Base-by-base conservation (phyloP, 2,329 filamentous ascomycete genomes). In the Aspergillus sp. region DNA sequence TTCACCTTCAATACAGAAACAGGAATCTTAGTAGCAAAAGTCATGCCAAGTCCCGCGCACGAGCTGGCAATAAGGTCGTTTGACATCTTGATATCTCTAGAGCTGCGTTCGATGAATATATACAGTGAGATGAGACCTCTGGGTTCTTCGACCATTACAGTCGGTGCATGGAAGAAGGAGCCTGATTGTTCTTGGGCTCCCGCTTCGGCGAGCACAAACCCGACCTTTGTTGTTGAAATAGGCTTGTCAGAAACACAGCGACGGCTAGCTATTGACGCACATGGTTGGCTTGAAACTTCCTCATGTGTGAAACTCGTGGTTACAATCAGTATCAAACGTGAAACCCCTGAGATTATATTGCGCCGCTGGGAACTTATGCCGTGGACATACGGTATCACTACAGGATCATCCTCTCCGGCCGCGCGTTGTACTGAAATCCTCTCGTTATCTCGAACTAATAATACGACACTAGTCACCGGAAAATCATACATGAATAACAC, bases 101-200 rank as follows among this genome's bases (percentile, higher is more conserved):
- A 63, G 48, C 56, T 63, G 38, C 39, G 13, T 55, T 41, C 48
- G 22, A 58, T 63, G 55, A 58, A 63, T 15, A 26, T 62, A 22
- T 13, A 57, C 49, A 8, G 38, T 55, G 59, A 62, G 4, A 42
- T 63, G 38, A 45, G 18, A 42, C 51, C 59, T 50, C 53, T 58
- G 30, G 58, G 59, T 49, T 61, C 59, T 18, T 55, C 61, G 38
- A 65, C 60, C 48, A 55, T 62, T 48, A 61, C 55, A 15, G n/a
- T 61, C 52, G 62, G 62, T 53, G 55, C 54, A 54, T 64, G 63
- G 63, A 61, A 47, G 50, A 65, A 62, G 42, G 60, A 64, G 41
- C 62, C 62, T 34, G 60, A 65, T 47, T 62, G 57, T 56, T 64
- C 55, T 55, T 65, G 58, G 57, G 58, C 58, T 57, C 61, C 63